Evolutionary conservation across 2,329 filamentous ascomycete genomes (phyloP).

Genomic region (Bertia moriformis): DNA sequence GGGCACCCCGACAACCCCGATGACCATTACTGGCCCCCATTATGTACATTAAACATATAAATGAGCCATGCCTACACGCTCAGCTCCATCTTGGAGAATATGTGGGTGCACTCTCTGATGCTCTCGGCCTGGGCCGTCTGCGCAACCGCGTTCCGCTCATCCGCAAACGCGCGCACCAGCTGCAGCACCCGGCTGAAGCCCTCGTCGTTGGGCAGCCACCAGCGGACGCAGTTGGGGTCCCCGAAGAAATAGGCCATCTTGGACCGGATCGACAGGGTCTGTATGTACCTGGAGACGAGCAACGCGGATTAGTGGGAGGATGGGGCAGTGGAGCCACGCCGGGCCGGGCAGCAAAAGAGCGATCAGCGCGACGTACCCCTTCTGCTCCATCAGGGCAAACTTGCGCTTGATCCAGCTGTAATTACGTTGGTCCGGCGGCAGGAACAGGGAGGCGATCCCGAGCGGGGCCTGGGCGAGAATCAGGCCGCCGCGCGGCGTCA

Average conservation of each 20-base stretch:
- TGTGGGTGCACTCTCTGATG: slow-evolving; percentile 58
- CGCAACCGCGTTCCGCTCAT: slow-evolving; percentile 54
- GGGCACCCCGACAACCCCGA: too few species aligned
- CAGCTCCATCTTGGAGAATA: slow-evolving; percentile 55
- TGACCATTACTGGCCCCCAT: too few species aligned
- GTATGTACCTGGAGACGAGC: slow-evolving; percentile 59
- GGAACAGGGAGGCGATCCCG: slow-evolving; percentile 61
- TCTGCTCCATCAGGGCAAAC: slow-evolving; percentile 62
- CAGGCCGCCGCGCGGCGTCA: slow-evolving; percentile 54
- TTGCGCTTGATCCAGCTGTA: slow-evolving; percentile 68
- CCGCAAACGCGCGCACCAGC: slow-evolving; percentile 66
- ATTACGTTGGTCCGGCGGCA: slow-evolving; percentile 62
- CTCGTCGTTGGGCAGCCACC: slow-evolving; percentile 83
- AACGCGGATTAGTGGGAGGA: slow-evolving; percentile 2
- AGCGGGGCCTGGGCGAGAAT: slow-evolving; percentile 63
- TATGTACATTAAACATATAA: too few species aligned
- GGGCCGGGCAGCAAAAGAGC: slow-evolving; percentile 3
- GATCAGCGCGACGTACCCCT: slow-evolving; percentile 45
- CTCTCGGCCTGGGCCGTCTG: slow-evolving; percentile 46
- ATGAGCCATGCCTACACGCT: too few species aligned
- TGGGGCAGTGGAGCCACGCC: too few species aligned
- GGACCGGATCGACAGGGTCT: slow-evolving; percentile 57
- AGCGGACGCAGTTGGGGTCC: slow-evolving; percentile 56
- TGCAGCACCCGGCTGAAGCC: slow-evolving; percentile 60
- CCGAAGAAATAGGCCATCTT: slow-evolving; percentile 67